phyloP scores from a whole-genome alignment of 768 basidiomycete genomes.

The Favolaschia claudopus region DNA sequence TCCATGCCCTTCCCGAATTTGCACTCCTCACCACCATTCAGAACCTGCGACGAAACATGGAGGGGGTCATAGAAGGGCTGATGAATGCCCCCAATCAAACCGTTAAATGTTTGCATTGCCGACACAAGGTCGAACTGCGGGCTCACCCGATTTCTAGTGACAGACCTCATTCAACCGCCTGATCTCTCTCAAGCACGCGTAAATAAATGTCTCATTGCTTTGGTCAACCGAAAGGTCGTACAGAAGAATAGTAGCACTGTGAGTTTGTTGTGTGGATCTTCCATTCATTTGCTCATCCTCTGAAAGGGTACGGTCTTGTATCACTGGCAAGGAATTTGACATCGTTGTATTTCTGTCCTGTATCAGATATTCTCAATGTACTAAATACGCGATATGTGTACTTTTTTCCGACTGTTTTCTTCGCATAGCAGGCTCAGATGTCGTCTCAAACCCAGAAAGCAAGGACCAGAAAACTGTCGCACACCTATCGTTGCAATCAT shows the following conservation, averaged over 20 bases:
- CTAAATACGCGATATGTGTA: neutral
- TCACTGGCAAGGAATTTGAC: slow-evolving; percentile 69
- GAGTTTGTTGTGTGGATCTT: slow-evolving; percentile 26
- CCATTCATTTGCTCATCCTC: neutral
- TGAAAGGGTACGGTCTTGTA: slow-evolving; percentile 70
- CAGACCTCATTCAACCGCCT: slow-evolving; percentile 78
- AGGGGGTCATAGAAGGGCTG: slow-evolving; percentile 79
- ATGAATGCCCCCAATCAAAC: slow-evolving; percentile 69
- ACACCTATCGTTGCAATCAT: too few relatives aligned
- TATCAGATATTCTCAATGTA: too few relatives aligned
- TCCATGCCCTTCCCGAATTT: neutral
- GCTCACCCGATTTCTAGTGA: slow-evolving; percentile 54
- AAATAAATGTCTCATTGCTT: slow-evolving; percentile 91
- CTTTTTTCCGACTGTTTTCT: too few relatives aligned
- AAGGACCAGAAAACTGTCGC: too few relatives aligned
- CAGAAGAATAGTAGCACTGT: slow-evolving; percentile 75
- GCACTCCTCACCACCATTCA: slow-evolving; percentile 36
- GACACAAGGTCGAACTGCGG: neutral
- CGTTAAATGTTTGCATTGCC: slow-evolving; percentile 59
- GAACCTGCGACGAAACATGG: slow-evolving; percentile 80
- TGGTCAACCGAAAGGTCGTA: slow-evolving; percentile 88
- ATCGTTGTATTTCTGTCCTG: neutral
- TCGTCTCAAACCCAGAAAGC: too few relatives aligned
- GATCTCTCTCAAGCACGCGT: slow-evolving; percentile 90
- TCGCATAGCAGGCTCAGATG: too few relatives aligned